Evolutionary conservation across 2,329 filamentous ascomycete genomes (phyloP), one percentile per base, ranked within the genome.

Genomic region (Ophiocordyceps australis): DNA sequence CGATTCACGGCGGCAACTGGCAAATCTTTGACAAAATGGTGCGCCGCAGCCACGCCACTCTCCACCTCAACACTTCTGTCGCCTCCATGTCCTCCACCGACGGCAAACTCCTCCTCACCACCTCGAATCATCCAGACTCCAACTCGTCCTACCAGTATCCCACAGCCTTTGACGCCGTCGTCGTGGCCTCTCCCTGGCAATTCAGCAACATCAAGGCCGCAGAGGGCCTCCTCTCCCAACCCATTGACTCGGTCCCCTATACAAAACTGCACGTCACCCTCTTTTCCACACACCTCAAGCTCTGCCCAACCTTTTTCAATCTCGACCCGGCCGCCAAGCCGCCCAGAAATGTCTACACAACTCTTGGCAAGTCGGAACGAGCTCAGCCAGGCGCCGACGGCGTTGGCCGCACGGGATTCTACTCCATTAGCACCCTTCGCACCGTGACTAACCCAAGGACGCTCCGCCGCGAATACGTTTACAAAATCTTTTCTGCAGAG

Each of bases 21-120:
- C 73, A 70, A 39, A 93, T 98, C 28, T 98, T 98, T 43, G 64
- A 74, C n/a, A 55, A 62, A 23, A 91, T 94, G 77, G 55, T 86
- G 2, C 58, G 65, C 20, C 52, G 57, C 1, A 75, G 80, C 2
- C 53, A 61, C 4, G 72, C 78, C 0, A 49, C 56, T 0, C 35
- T 85, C 5, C 53, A 57, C 20, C 55, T 79, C 14, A 77, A 85
- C 38, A 78, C 75, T 0, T 59, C 66, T 0, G 75, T 94, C 1
- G 57, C 60, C 0, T 55, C 55, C 4, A 67, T 92, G 25, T 45
- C 52, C 2, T 57, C 65, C 27, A 49, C 55, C 12, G 54, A 55
- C 7, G 49, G 55, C n/a, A 52, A 43, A 30, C 35, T 45, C 5
- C 37, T 74, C 25, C 46, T 50, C 5, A 56, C 54, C 3, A 42